These are phyloP conservation scores for Mycena crocata DNA, from an alignment of 768 basidiomycete genomes.

Conservation along the genomic window DNA sequence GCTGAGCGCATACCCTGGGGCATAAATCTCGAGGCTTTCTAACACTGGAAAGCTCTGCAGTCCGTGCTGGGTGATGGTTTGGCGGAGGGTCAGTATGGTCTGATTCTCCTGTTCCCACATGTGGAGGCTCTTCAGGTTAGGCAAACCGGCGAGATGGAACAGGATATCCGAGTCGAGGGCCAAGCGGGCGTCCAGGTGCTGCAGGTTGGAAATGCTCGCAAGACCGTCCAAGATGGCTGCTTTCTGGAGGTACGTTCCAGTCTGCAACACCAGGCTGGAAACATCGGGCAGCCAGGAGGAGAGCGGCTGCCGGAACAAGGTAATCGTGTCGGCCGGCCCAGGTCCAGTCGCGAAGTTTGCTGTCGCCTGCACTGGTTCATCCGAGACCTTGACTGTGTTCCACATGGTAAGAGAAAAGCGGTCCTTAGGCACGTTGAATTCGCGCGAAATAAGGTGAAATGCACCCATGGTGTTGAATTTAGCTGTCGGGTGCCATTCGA, in stretches of 20 bases:
- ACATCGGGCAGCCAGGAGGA: slow-evolving; percentile 1
- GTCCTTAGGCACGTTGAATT: neutral
- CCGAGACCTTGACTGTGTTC: neutral
- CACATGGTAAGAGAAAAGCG: neutral
- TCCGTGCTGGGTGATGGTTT: neutral
- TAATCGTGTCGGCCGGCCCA: neutral
- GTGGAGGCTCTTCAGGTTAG: neutral
- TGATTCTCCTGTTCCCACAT: neutral
- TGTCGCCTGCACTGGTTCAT: neutral
- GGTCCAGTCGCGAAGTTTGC: neutral
- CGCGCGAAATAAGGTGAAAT: slow-evolving; percentile 4
- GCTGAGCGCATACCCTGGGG: too few relatives aligned
- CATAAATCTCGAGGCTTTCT: neutral
- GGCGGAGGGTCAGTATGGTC: neutral
- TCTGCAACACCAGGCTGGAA: neutral
- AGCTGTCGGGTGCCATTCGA: neutral
- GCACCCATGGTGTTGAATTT: neutral
- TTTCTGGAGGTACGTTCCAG: neutral
- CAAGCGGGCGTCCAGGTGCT: neutral
- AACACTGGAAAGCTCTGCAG: neutral
- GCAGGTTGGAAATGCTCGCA: neutral
- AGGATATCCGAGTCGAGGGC: neutral
- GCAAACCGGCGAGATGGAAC: neutral
- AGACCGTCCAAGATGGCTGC: neutral
- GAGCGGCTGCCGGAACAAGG: neutral